phyloP scores from a whole-genome alignment of 192 early-diverging fungal species.

The Coemansia erecta region DNA sequence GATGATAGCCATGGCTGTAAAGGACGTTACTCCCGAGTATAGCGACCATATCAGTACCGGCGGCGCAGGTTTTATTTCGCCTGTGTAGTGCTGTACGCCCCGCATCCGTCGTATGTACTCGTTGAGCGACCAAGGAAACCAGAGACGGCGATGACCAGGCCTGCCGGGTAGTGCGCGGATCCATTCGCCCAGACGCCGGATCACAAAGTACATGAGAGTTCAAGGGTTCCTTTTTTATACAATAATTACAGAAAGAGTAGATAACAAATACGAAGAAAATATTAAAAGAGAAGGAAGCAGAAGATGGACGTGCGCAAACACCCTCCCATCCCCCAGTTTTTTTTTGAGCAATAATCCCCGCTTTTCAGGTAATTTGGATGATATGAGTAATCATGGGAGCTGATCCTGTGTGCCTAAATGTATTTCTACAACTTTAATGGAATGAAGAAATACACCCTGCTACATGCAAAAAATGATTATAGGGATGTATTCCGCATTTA shows the following conservation, averaged over 20 bases:
- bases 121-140: slow-evolving; percentile 16
- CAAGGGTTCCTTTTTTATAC: neutral
- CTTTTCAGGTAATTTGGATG: too few relatives aligned
- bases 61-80: slow-evolving; percentile 21
- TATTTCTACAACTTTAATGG: too few relatives aligned
- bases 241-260: neutral
- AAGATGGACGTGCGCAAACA: neutral
- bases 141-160: slow-evolving; percentile 31
- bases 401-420: too few relatives aligned
- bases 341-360: too few relatives aligned
- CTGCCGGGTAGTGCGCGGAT: slow-evolving; percentile 26
- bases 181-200: slow-evolving; percentile 33
- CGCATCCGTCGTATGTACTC: slow-evolving; percentile 38
- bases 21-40: slow-evolving; percentile 38
- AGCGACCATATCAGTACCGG: slow-evolving; percentile 37
- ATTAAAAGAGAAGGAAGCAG: neutral
- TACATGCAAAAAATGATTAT: too few relatives aligned
- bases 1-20: slow-evolving; percentile 27
- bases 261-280: neutral
- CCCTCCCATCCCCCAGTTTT: neutral
- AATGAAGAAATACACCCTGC: too few relatives aligned
- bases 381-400: too few relatives aligned
- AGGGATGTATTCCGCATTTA: too few relatives aligned
- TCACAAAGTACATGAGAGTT: slow-evolving; percentile 26
- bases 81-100: slow-evolving; percentile 35